These are phyloP conservation scores for Neoscytalidium dimidiatum DNA, from an alignment of 2,329 filamentous ascomycete genomes.

Conservation along the genomic window DNA sequence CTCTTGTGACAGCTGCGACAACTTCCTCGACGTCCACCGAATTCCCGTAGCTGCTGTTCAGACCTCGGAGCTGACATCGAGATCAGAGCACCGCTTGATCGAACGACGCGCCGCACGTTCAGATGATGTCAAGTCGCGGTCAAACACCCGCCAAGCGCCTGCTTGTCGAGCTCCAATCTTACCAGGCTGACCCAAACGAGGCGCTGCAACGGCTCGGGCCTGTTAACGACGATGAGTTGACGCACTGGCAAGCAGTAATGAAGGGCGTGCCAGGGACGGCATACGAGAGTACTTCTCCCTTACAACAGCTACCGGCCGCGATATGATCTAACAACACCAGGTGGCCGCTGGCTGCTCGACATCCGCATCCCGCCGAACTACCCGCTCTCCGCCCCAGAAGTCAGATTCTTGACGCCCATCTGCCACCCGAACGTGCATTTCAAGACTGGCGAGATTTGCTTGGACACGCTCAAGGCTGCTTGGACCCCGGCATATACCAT, in stretches of 20 bases:
- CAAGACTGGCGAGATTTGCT: slow-evolving; percentile 84
- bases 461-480: slow-evolving; percentile 74
- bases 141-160: slow-evolving; percentile 58
- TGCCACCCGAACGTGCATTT: slow-evolving; percentile 81
- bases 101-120: neutral
- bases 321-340: slow-evolving; percentile 33
- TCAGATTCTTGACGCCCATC: slow-evolving; percentile 80
- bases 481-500: slow-evolving; percentile 90
- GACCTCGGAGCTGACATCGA: neutral
- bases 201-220: slow-evolving; percentile 59
- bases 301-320: neutral
- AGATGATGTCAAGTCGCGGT: slow-evolving; percentile 20
- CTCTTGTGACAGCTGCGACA: neutral
- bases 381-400: slow-evolving; percentile 73
- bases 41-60: neutral
- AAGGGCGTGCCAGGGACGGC: slow-evolving; percentile 60
- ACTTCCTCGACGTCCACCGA: neutral
- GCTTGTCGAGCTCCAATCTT: slow-evolving; percentile 62
- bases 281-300: slow-evolving; percentile 55
- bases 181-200: slow-evolving; percentile 58
- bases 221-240: slow-evolving; percentile 57
- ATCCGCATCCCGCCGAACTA: slow-evolving; percentile 78
- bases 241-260: slow-evolving; percentile 62
- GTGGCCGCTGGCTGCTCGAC: slow-evolving; percentile 79
- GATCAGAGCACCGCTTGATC: neutral